A percentile compares a stretch with the other conserved stretches of the same genome.
Evolutionary conservation across 1,284 basidiomycete genomes (phyloP).

Genomic region (Cryptococcus sp.): DNA sequence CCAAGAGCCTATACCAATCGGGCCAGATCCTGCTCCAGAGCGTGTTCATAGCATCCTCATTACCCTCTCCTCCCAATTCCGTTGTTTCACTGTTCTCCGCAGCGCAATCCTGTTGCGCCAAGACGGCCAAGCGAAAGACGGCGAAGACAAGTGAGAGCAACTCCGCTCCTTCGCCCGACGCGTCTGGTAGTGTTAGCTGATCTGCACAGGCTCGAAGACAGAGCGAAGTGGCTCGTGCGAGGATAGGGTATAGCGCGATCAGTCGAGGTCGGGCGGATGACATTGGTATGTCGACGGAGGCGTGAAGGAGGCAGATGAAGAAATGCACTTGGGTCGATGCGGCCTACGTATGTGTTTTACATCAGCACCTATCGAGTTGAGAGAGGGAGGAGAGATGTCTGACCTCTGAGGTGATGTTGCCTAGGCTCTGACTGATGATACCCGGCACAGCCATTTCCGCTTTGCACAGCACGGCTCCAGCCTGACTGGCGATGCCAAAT

Average conservation of each 20-base stretch:
- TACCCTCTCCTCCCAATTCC: constrained; percentile 1
- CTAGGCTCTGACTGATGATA: constrained; percentile 22
- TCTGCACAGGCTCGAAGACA: constrained; percentile 38
- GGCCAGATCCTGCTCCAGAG: constrained; percentile 47
- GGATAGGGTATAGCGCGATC: constrained; percentile 37
- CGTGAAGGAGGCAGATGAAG: constrained; percentile 35
- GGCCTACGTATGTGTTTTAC: constrained; percentile 4
- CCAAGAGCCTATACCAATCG: constrained; percentile 41
- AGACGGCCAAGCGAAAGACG: constrained; percentile 29
- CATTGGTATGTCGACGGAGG: constrained; percentile 25
- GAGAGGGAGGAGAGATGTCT: background rate
- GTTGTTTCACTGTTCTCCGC: background rate
- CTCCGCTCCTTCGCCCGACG: constrained; percentile 33
- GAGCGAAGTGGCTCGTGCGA: constrained; percentile 34
- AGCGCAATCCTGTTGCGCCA: constrained; percentile 21
- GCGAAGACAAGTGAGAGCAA: constrained; percentile 33
- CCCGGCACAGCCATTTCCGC: constrained; percentile 30
- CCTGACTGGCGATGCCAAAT: constrained; percentile 16
- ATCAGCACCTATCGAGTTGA: background rate
- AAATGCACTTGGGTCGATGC: constrained; percentile 28
- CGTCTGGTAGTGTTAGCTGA: constrained; percentile 32
- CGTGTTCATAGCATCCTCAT: constrained; percentile 21
- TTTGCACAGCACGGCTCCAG: constrained; percentile 30
- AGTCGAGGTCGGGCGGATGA: constrained; percentile 17
- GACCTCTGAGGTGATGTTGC: constrained; percentile 23